Conservation (phyloP, 345 rosid species). For the Citrus reticulata region DNA sequence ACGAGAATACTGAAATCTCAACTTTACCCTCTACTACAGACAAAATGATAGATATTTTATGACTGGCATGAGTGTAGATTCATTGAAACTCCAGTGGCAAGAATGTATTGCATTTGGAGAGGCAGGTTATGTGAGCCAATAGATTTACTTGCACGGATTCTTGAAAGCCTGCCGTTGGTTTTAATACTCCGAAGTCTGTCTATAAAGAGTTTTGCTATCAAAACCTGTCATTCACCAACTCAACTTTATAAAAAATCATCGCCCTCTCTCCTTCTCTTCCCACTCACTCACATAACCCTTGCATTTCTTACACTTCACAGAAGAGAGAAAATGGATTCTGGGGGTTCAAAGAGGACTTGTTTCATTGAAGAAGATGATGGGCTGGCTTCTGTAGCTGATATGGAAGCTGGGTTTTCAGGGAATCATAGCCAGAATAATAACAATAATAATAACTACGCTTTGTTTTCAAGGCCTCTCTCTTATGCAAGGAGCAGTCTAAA, state of each 20-base stretch:
- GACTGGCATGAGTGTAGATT: slow-evolving; percentile 9
- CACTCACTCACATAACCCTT: background rate
- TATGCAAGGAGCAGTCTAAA: slow-evolving; percentile 40
- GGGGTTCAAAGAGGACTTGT: slow-evolving; percentile 31
- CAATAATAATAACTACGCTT: slow-evolving; percentile 4
- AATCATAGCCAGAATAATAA: background rate
- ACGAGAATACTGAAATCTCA: background rate
- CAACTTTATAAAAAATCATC: slow-evolving; percentile 6
- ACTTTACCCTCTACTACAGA: background rate
- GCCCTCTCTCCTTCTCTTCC: background rate
- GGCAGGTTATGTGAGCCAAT: slow-evolving; percentile 37
- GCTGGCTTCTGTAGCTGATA: slow-evolving; percentile 51
- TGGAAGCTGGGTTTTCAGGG: slow-evolving; percentile 66
- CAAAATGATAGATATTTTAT: background rate
- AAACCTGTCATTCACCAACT: slow-evolving; percentile 7
- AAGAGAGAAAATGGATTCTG: slow-evolving; percentile 10
- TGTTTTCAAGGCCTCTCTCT: slow-evolving; percentile 36
- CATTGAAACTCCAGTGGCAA: background rate
- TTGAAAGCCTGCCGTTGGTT: slow-evolving; percentile 25
- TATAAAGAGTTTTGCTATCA: background rate
- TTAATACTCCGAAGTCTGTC: too few relatives aligned
- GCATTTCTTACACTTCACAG: too few relatives aligned
- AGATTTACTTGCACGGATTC: slow-evolving; percentile 40
- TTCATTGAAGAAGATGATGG: slow-evolving; percentile 53
- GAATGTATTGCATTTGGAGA: background rate